These are phyloP conservation scores for Xylaria telfairii DNA, from an alignment of 495 filamentous ascomycete species.

Conservation along the genomic window DNA sequence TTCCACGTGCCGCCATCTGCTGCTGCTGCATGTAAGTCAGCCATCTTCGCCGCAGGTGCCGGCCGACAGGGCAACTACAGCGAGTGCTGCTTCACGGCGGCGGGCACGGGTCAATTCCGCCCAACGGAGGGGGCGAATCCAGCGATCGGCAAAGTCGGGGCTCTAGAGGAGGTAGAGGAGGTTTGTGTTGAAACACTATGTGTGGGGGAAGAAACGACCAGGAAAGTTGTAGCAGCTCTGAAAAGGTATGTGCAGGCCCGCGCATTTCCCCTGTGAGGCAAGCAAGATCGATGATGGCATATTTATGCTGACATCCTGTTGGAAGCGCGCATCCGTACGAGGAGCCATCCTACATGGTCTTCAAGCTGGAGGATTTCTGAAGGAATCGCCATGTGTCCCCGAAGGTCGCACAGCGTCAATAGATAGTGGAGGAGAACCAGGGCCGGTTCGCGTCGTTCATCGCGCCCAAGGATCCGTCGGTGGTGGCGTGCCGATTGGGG, in stretches of 20 bases:
- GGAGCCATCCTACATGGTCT: constrained; percentile 75
- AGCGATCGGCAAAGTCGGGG: constrained; percentile 57
- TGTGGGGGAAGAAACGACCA: constrained; percentile 46
- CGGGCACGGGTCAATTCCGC: constrained; percentile 67
- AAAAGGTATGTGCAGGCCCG: constrained; percentile 53
- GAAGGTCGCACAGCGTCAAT: constrained; percentile 9
- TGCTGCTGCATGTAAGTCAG: constrained; percentile 57
- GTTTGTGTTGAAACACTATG: constrained; percentile 57
- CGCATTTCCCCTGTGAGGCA: constrained; percentile 2
- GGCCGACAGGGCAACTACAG: constrained; percentile 64
- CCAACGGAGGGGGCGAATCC: constrained; percentile 61
- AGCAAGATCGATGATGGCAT: neutral
- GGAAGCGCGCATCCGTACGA: constrained; percentile 78
- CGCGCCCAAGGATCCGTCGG: neutral
- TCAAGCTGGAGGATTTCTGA: constrained; percentile 74
- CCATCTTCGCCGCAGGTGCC: constrained; percentile 64
- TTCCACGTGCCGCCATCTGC: constrained; percentile 59
- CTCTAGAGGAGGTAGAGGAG: constrained; percentile 56
- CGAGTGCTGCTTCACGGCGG: constrained; percentile 61
- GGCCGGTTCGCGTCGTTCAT: neutral
- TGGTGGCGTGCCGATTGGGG: constrained; percentile 17
- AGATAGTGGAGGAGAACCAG: neutral
- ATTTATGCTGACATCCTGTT: constrained; percentile 24
- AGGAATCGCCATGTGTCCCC: constrained; percentile 1
- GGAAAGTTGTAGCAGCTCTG: constrained; percentile 60